Evolutionary conservation across 1,284 basidiomycete species (phyloP).

Genomic region (Phylloporus gajari): DNA sequence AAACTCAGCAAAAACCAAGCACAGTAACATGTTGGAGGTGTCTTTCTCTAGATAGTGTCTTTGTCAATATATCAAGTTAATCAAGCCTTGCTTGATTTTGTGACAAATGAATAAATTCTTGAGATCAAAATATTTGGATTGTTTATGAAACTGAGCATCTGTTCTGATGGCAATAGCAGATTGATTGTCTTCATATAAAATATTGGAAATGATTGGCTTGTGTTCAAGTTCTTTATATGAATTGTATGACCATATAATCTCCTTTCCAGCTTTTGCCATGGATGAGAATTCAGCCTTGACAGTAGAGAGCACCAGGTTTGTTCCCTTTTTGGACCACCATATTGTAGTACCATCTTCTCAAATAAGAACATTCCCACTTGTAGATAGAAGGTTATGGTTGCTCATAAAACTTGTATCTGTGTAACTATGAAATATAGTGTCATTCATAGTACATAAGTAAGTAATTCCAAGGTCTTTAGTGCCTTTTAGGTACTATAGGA

Average conservation of each 20-base stretch:
- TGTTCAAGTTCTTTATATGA: slow-evolving; percentile 1
- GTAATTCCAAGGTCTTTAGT: slow-evolving; percentile 2
- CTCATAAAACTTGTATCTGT: not conserved
- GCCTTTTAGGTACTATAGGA: not conserved
- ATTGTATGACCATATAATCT: not conserved
- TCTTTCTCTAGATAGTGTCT: too few species aligned
- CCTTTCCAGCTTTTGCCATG: not conserved
- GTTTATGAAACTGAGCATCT: not conserved
- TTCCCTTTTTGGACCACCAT: slow-evolving; percentile 1
- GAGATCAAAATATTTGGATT: not conserved
- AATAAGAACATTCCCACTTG: not conserved
- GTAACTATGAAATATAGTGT: not conserved
- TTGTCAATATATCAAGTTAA: too few species aligned
- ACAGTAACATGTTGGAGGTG: too few species aligned
- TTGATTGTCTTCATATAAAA: not conserved
- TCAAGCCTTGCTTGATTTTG: too few species aligned
- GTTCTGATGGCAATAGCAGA: not conserved
- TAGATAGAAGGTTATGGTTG: not conserved
- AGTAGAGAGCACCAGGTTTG: not conserved
- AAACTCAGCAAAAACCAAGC: too few species aligned
- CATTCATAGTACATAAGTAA: not conserved
- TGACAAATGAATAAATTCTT: too few species aligned
- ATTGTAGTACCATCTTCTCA: not conserved
- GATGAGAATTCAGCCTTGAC: slow-evolving; percentile 5
- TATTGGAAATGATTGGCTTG: not conserved